Conservation (phyloP, 805 yeast genomes). For the Cyberlindnera mississippiensis region DNA sequence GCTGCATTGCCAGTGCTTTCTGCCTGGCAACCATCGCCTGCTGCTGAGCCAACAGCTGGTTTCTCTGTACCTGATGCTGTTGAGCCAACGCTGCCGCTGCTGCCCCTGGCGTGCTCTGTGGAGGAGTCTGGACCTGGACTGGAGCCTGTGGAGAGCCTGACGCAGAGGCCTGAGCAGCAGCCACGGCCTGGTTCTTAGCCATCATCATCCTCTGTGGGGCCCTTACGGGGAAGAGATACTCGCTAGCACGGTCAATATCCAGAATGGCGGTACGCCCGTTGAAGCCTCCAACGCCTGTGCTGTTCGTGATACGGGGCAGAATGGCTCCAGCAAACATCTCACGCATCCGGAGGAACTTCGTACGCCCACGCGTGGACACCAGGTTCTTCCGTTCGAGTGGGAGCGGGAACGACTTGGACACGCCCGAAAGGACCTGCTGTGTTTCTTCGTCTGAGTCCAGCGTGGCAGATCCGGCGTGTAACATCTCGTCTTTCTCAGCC, state of each 20-base stretch:
- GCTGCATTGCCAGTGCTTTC: constrained; percentile 20
- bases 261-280: constrained; percentile 78
- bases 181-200: constrained; percentile 1
- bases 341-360: constrained; percentile 77
- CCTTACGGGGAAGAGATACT: constrained; percentile 54
- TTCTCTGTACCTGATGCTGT: constrained; percentile 15
- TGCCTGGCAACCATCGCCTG: constrained; percentile 17
- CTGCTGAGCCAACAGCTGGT: constrained; percentile 18
- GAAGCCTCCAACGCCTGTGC: constrained; percentile 64
- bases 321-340: constrained; percentile 92
- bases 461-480: constrained; percentile 37
- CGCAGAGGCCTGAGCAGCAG: not conserved
- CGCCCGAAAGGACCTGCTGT: constrained; percentile 85
- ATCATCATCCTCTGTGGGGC: constrained; percentile 40
- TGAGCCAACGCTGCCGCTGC: constrained; percentile 11
- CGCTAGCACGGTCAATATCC: constrained; percentile 65
- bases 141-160: constrained; percentile 2
- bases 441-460: constrained; percentile 85
- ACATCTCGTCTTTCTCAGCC: constrained; percentile 66
- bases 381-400: constrained; percentile 78
- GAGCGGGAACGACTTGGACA: constrained; percentile 69
- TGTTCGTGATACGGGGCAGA: constrained; percentile 54
- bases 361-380: constrained; percentile 66
- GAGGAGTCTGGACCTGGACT: constrained; percentile 4
- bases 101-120: constrained; percentile 8